Base-by-base conservation (phyloP, 2,329 filamentous ascomycete species). In the Phyllosticta citrichinensis region DNA sequence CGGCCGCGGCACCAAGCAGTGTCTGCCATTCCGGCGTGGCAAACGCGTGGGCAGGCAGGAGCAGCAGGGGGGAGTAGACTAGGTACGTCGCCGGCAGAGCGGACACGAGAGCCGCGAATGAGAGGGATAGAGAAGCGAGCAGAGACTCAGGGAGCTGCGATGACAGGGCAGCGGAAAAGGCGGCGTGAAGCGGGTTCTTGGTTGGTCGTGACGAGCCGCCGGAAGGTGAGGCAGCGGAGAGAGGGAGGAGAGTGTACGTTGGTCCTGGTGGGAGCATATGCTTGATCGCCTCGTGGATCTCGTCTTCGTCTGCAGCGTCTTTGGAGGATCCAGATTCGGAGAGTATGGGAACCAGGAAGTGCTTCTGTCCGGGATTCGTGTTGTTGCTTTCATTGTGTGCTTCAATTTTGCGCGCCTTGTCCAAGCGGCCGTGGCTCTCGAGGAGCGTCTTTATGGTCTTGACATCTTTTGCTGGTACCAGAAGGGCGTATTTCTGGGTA, bases 51-150 rank as follows among this genome's bases (percentile, higher is more conserved):
- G 75, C 64, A 0, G 82, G 79, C 1, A 87, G 75, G 8, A 87
- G 78, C 5, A 86, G 76, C 66, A 87, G 76, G 2, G 81, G 79
- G 5, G 76, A 76, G 69, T 87, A 85, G 52, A 83, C 68, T 3
- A 80, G 81, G 70, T 82, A 86, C 3, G 74, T 70, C 25, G 71
- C 70, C 53, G 76, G 68, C 61, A 74, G 71, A 2, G 62, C 35
- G 17, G 63, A 56, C 24, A 66, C 24, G 4, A 75, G 66, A 0
- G 25, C 17, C 2, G 60, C 53, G 14, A 64, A 11, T 1, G 67
- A 65, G 68, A 40, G 11, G 59, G 62, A 2, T 19, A 19, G 3
- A 71, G 65, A 4, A 67, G 54, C 0, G 20, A 22, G 1, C 56
- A 50, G 11, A 66, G 66, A 2, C 71, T 57, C 1, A 10, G 56